A percentile compares a stretch with the other conserved stretches of the same genome.
phyloP scores from a whole-genome alignment of 805 yeast species.

The Teunomyces pallodes region DNA sequence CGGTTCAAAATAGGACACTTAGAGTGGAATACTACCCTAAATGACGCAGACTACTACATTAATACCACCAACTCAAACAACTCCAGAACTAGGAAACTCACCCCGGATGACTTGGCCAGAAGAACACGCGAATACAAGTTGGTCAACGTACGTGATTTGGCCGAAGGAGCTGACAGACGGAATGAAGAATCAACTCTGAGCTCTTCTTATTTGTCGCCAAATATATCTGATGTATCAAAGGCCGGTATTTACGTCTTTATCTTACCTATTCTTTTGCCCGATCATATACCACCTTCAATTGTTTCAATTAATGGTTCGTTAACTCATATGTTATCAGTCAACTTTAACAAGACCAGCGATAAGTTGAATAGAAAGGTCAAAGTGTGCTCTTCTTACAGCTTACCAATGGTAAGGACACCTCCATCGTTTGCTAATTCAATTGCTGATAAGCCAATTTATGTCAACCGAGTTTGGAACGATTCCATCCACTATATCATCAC shows the following conservation, averaged over 20 bases:
- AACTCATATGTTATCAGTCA: constrained; percentile 39
- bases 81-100: constrained; percentile 36
- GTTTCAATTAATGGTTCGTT: constrained; percentile 50
- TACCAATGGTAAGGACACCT: constrained; percentile 54
- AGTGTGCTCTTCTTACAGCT: constrained; percentile 25
- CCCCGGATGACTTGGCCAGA: constrained; percentile 44
- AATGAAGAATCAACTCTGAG: background rate
- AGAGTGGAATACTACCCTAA: constrained; percentile 39
- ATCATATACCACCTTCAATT: constrained; percentile 61
- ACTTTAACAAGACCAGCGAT: constrained; percentile 39
- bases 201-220: background rate
- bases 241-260: constrained; percentile 73
- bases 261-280: constrained; percentile 60
- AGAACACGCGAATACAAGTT: constrained; percentile 34
- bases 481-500: constrained; percentile 68
- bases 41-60: constrained; percentile 45
- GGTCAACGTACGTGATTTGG: constrained; percentile 8
- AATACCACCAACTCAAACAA: constrained; percentile 43
- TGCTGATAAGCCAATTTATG: constrained; percentile 71
- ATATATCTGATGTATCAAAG: constrained; percentile 26
- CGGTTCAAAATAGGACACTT: constrained; percentile 46
- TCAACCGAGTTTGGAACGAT: constrained; percentile 73
- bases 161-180: constrained; percentile 5
- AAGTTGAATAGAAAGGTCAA: constrained; percentile 35
- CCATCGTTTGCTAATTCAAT: constrained; percentile 57